Evolutionary conservation across 1,284 basidiomycete species (phyloP).

Genomic region (Ceraceosorus guamensis): DNA sequence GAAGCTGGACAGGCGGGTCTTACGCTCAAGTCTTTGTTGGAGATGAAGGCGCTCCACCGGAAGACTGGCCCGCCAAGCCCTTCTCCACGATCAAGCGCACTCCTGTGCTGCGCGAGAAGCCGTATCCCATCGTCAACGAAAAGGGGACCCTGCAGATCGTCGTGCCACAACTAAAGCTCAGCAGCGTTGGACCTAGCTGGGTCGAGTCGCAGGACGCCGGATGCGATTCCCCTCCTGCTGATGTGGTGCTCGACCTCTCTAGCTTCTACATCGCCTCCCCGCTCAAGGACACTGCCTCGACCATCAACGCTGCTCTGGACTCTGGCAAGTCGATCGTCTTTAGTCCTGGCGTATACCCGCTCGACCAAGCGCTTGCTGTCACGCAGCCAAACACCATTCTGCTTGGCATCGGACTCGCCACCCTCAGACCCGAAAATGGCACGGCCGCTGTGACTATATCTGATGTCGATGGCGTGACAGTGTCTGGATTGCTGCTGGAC

Average conservation of each 20-base stretch:
- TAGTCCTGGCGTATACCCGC: constrained; percentile 2
- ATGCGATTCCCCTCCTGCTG: no score
- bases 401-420: constrained; percentile 3
- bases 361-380: constrained; percentile 1
- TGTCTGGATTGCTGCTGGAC: constrained; percentile 3
- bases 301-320: constrained; percentile 3
- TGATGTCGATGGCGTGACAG: constrained; percentile 2
- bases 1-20: neutral
- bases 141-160: no score
- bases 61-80: constrained; percentile 5
- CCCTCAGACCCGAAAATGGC: constrained; percentile 1
- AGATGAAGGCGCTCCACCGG: neutral
- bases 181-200: constrained; percentile 1
- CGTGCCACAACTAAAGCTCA: no score
- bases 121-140: neutral
- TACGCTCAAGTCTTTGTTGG: constrained; percentile 7
- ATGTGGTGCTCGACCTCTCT: neutral
- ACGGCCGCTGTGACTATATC: neutral
- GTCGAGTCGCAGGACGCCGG: no score
- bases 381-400: neutral
- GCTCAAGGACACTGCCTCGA: neutral
- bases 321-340: constrained; percentile 2
- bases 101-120: constrained; percentile 4
- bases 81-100: constrained; percentile 3
- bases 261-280: constrained; percentile 3